Evolutionary conservation across 2,329 filamentous ascomycete genomes (phyloP), one percentile per base, ranked within the genome.

Genomic region (Penicillium sp.): DNA sequence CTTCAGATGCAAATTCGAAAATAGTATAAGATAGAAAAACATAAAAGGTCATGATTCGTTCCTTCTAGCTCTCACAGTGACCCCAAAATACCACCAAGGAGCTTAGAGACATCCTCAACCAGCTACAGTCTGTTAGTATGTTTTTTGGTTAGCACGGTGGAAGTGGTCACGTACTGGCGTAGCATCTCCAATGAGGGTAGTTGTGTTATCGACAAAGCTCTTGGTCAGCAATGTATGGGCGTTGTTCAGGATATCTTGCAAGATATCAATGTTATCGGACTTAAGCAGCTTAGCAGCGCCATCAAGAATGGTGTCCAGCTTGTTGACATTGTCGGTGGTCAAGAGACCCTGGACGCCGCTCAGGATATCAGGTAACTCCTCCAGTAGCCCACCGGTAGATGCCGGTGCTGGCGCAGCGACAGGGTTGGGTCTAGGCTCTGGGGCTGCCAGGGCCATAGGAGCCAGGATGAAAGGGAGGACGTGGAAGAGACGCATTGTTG

Each of bases 161-260:
- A 29, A 22, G 3, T 14, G 4, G 42, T 31, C 21, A 58, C 67
- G 41, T 59, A 72, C 70, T 57, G 70, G 70, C 27, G 67, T 65
- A 16, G 69, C 69, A 65, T 71, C 69, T 7, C 60, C 64, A 45
- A 72, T 67, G 40, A 72, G 50, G 3, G 63, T 65, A 2, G 61
- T 61, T 4, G 70, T 72, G 34, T 68, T 64, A 46, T 60, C 59
- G 16, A 68, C 66, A 56, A 68, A 68, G 22, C 62, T 56, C 47
- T 57, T 58, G 18, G 66, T 65, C 53, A 68, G 50, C 38, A 68
- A 46, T 1, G 43, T 36, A 50, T 67, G 61, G 5, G 66, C 66
- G 44, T 66, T 68, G 42, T 42, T 57, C 47, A 68, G 52, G 27
- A 68, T 64, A 48, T 65, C 63, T 14, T 65, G 59, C 45, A 68